These are phyloP conservation scores for Solanum raphanifolium DNA, from an alignment of 257 asterid species.

Conservation along the genomic window DNA sequence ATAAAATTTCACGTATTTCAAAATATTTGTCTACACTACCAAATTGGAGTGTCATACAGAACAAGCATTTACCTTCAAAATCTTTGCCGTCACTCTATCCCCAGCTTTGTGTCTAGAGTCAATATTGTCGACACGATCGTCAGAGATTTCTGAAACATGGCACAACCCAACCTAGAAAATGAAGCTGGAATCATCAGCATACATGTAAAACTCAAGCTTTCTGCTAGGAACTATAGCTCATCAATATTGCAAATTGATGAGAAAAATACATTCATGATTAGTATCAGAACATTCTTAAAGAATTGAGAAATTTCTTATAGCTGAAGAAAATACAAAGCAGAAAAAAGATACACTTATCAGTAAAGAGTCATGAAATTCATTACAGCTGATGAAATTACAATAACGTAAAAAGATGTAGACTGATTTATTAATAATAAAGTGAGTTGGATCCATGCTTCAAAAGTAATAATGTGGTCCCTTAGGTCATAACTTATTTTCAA, in stretches of 20 bases:
- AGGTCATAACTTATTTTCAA: not conserved
- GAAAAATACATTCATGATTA: not conserved
- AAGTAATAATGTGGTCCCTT: not conserved
- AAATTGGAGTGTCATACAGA: not conserved
- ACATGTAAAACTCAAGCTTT: not conserved
- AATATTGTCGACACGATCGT: constrained; percentile 45
- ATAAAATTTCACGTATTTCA: not conserved
- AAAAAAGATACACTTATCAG: not conserved
- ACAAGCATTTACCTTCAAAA: constrained; percentile 62
- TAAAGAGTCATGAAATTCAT: not conserved
- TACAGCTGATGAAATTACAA: not conserved
- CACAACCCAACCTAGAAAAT: constrained; percentile 81
- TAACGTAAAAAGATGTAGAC: not conserved
- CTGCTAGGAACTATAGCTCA: not conserved
- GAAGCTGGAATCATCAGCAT: constrained; percentile 6
- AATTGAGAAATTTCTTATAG: not conserved
- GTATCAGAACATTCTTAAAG: not conserved
- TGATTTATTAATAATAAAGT: not conserved
- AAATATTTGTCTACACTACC: not conserved
- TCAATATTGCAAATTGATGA: not conserved
- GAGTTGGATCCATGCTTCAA: not conserved
- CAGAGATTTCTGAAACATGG: constrained; percentile 90
- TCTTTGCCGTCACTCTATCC: constrained; percentile 61
- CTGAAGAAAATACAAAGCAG: not conserved
- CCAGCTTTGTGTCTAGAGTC: constrained; percentile 54